Percentiles rank a stretch among this genome's conserved stretches.
These are phyloP conservation scores for Sclerospora graminicola DNA, from an alignment of 352 stramenopile species.

Conservation along the genomic window DNA sequence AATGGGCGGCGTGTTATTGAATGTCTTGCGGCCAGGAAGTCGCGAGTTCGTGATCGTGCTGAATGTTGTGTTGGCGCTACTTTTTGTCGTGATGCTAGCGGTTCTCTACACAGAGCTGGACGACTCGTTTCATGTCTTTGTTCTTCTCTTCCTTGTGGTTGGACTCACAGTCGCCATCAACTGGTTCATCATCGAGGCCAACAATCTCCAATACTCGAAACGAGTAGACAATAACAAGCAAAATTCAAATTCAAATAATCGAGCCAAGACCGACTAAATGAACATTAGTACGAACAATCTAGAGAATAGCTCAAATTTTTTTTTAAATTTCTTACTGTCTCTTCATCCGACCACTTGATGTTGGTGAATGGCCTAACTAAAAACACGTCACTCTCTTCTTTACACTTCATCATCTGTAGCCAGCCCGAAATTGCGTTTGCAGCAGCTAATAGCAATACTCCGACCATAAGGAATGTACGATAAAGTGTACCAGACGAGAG, in stretches of 20 bases:
- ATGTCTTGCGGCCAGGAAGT: slow-evolving; percentile 51
- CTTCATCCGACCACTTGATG: background rate
- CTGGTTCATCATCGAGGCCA: slow-evolving; percentile 76
- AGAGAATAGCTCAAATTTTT: background rate
- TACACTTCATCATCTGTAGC: slow-evolving; percentile 43
- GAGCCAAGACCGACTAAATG: slow-evolving; percentile 48
- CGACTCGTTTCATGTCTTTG: slow-evolving; percentile 72
- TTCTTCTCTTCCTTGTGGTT: slow-evolving; percentile 78
- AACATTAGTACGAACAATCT: background rate
- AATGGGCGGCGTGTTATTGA: slow-evolving; percentile 23
- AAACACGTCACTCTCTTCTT: background rate
- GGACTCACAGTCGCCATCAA: slow-evolving; percentile 79
- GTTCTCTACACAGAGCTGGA: slow-evolving; percentile 78
- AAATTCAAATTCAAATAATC: slow-evolving; percentile 2
- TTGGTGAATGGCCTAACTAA: too few relatives aligned
- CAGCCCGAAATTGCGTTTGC: slow-evolving; percentile 46
- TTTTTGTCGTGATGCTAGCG: slow-evolving; percentile 62
- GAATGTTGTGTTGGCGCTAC: slow-evolving; percentile 55
- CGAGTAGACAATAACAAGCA: slow-evolving; percentile 7
- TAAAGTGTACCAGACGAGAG: slow-evolving; percentile 80
- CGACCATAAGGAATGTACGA: slow-evolving; percentile 86
- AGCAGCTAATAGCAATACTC: slow-evolving; percentile 50
- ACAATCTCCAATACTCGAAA: slow-evolving; percentile 42
- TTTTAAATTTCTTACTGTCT: too few relatives aligned
- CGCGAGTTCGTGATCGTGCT: slow-evolving; percentile 63